These are phyloP conservation scores for Aspergillus latus DNA, from an alignment of 2,329 filamentous ascomycete genomes.

Conservation along the genomic window DNA sequence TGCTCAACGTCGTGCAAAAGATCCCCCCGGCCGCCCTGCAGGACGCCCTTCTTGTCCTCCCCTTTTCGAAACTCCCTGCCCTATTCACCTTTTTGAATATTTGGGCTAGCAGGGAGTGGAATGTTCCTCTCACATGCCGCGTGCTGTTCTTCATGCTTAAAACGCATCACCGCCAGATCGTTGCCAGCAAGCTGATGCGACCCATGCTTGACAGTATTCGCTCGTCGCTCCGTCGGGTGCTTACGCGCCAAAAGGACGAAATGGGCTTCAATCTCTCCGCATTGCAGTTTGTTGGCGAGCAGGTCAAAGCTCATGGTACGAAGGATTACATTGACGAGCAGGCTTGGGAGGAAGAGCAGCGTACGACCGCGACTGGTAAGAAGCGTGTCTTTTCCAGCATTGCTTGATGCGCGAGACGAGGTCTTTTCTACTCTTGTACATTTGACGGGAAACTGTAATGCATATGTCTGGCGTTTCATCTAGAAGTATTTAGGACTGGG, in stretches of 20 bases:
- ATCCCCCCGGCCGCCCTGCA: slow-evolving; percentile 88
- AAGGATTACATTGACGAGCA: slow-evolving; percentile 70
- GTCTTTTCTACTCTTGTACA: not conserved
- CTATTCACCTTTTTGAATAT: slow-evolving; percentile 92
- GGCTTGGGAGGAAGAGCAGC: slow-evolving; percentile 52
- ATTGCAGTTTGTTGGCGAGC: slow-evolving; percentile 72
- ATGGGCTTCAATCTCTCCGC: slow-evolving; percentile 93
- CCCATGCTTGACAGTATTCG: slow-evolving; percentile 77
- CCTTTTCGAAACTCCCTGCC: slow-evolving; percentile 80
- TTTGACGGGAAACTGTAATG: slow-evolving; percentile 19
- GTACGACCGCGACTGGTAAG: slow-evolving; percentile 54
- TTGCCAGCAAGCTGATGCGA: slow-evolving; percentile 81
- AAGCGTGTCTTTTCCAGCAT: slow-evolving; percentile 83
- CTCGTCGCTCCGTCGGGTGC: slow-evolving; percentile 64
- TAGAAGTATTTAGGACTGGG: slow-evolving; percentile 23
- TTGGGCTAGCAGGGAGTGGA: slow-evolving; percentile 74
- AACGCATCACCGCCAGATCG: slow-evolving; percentile 90
- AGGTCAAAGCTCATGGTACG: slow-evolving; percentile 69
- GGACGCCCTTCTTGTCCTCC: slow-evolving; percentile 88
- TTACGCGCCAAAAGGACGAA: slow-evolving; percentile 79
- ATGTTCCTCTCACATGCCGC: slow-evolving; percentile 86
- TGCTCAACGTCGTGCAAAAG: slow-evolving; percentile 76
- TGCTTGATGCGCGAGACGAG: slow-evolving; percentile 48
- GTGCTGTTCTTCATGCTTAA: slow-evolving; percentile 97
- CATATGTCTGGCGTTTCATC: slow-evolving; percentile 37